phyloP scores from a whole-genome alignment of 208 protist genomes.

The Herpetomonas tarakana region DNA sequence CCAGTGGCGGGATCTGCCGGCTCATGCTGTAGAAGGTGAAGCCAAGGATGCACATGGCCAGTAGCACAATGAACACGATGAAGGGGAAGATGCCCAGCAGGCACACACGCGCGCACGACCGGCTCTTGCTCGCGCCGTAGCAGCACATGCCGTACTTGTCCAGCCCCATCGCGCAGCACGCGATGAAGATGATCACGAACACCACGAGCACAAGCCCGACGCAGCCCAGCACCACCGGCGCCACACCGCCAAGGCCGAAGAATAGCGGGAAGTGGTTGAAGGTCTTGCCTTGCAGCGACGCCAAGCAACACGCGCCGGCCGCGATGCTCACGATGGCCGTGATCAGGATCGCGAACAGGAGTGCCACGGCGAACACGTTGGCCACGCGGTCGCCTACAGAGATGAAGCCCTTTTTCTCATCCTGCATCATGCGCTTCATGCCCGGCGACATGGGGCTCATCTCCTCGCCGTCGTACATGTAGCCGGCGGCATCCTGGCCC shows the following conservation, averaged over 20 bases:
- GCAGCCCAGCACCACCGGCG: constrained; percentile 29
- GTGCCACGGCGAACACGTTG: constrained; percentile 26
- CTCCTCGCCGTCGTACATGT: constrained; percentile 21
- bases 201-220: constrained; percentile 22
- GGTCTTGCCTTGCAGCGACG: constrained; percentile 25
- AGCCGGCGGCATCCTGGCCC: constrained; percentile 5
- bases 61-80: constrained; percentile 34
- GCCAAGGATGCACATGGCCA: constrained; percentile 35
- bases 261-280: constrained; percentile 46
- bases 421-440: constrained; percentile 10
- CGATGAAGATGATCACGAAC: constrained; percentile 29
- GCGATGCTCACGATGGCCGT: constrained; percentile 41
- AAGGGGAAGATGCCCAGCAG: constrained; percentile 45
- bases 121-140: constrained; percentile 20
- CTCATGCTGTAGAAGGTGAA: constrained; percentile 51
- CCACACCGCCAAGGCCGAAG: constrained; percentile 27
- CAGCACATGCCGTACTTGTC: constrained; percentile 50
- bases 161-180: constrained; percentile 32
- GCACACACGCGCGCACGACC: constrained; percentile 22
- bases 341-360: constrained; percentile 40
- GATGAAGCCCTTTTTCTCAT: constrained; percentile 6
- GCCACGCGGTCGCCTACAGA: constrained; percentile 19
- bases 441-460: constrained; percentile 21
- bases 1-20: constrained; percentile 32
- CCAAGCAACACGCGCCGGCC: constrained; percentile 41